A percentile compares a stretch with the other conserved stretches of the same genome.
phyloP scores from a whole-genome alignment of 352 stramenopile genomes.

The Phytophthora quininea region DNA sequence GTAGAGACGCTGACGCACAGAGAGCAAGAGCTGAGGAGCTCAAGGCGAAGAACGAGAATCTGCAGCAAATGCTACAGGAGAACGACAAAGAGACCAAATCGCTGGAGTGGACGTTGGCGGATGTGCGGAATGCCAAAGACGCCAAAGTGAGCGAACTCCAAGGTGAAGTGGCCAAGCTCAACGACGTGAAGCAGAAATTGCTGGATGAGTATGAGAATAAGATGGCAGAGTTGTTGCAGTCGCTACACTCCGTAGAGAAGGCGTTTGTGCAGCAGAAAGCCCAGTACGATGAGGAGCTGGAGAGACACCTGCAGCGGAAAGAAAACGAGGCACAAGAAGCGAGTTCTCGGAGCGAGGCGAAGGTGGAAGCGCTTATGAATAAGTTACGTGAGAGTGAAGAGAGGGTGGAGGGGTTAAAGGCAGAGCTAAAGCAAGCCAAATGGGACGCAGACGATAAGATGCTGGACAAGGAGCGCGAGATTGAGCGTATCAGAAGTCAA shows the following conservation, averaged over 20 bases:
- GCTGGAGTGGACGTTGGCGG: slow-evolving; percentile 73
- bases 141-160: slow-evolving; percentile 73
- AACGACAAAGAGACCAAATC: slow-evolving; percentile 73
- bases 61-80: slow-evolving; percentile 61
- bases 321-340: slow-evolving; percentile 44
- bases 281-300: slow-evolving; percentile 76
- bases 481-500: slow-evolving; percentile 52
- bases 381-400: slow-evolving; percentile 66
- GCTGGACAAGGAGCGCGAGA: slow-evolving; percentile 62
- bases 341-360: slow-evolving; percentile 36
- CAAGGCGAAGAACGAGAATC: slow-evolving; percentile 70
- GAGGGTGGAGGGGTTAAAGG: slow-evolving; percentile 48
- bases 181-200: slow-evolving; percentile 78
- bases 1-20: slow-evolving; percentile 48
- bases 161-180: slow-evolving; percentile 51
- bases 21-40: slow-evolving; percentile 56
- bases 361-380: slow-evolving; percentile 46
- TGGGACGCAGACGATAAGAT: slow-evolving; percentile 70
- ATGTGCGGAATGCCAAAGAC: slow-evolving; percentile 62
- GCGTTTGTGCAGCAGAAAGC: slow-evolving; percentile 86
- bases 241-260: slow-evolving; percentile 80
- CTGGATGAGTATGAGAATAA: slow-evolving; percentile 88
- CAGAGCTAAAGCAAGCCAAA: slow-evolving; percentile 63
- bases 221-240: slow-evolving; percentile 84
- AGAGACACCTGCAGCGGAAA: slow-evolving; percentile 52